These are phyloP conservation scores for Eimeria praecox DNA, from an alignment of 169 alveolate genomes.

Conservation along the genomic window DNA sequence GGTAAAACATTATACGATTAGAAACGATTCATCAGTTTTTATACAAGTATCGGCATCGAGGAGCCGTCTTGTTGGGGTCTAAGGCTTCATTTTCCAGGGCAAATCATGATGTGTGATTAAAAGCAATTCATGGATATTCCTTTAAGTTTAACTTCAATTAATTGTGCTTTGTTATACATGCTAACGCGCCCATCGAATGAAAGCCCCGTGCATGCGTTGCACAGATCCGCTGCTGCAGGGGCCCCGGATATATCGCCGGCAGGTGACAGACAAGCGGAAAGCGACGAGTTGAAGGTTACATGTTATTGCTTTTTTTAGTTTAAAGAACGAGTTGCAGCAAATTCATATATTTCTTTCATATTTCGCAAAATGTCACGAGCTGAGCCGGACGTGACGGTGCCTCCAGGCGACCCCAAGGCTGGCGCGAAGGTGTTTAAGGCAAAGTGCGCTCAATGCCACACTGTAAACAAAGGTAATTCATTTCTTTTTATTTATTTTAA, in stretches of 20 bases:
- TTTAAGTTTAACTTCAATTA: too few species aligned
- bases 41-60: too few species aligned
- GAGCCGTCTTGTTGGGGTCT: too few species aligned
- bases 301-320: not conserved
- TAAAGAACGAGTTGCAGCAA: not conserved
- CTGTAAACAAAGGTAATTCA: constrained; percentile 83
- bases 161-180: too few species aligned
- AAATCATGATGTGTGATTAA: too few species aligned
- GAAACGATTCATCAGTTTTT: too few species aligned
- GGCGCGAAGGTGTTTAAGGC: constrained; percentile 95
- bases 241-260: not conserved
- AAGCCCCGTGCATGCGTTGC: not conserved
- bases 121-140: too few species aligned
- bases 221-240: not conserved
- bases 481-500: not conserved
- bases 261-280: not conserved
- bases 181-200: too few species aligned
- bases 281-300: not conserved
- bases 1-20: too few species aligned
- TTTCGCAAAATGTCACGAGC: constrained; percentile 23
- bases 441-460: constrained; percentile 97
- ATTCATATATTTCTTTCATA: not conserved
- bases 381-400: constrained; percentile 95
- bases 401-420: constrained; percentile 94
- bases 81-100: too few species aligned